These are phyloP conservation scores for Selaginella moellendorffii DNA, from an alignment of 75 land plant genomes.

Conservation along the genomic window DNA sequence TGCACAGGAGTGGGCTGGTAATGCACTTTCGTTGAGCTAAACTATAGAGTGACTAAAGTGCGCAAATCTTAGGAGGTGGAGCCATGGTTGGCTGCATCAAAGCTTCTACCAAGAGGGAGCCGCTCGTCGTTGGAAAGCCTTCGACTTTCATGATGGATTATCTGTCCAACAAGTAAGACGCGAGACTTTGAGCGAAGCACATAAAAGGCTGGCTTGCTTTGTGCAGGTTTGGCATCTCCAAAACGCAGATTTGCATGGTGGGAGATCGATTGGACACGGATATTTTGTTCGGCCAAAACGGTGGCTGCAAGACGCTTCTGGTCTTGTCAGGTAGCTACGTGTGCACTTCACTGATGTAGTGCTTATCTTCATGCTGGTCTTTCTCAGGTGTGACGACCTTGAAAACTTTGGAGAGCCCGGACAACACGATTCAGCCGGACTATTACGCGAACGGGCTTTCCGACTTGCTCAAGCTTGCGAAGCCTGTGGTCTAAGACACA, in stretches of 20 bases:
- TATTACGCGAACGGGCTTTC: constrained; percentile 81
- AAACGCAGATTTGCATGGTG: constrained; percentile 90
- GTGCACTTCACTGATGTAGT: background rate
- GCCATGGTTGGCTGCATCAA: constrained; percentile 87
- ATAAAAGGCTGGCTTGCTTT: background rate
- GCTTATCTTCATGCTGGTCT: background rate
- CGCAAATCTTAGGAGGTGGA: constrained; percentile 92
- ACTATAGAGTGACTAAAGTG: too few relatives aligned
- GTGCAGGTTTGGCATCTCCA: constrained; percentile 44
- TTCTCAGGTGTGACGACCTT: constrained; percentile 69
- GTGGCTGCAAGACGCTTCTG: constrained; percentile 91
- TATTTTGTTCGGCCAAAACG: constrained; percentile 78
- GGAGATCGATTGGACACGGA: constrained; percentile 96
- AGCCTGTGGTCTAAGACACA: too few relatives aligned
- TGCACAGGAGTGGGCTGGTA: constrained; percentile 95
- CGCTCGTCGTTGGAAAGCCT: constrained; percentile 91
- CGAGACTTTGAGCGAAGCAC: background rate
- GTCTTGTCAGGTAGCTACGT: constrained; percentile 66
- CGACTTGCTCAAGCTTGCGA: constrained; percentile 64
- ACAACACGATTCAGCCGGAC: constrained; percentile 81
- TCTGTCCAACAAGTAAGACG: constrained; percentile 34
- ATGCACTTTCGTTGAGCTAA: background rate
- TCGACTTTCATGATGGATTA: constrained; percentile 92
- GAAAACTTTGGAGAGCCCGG: constrained; percentile 65
- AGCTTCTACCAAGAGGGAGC: constrained; percentile 72